Evolutionary conservation across 176 grass and related monocot species (phyloP).

Genomic region (Calamus simplicifolius): DNA sequence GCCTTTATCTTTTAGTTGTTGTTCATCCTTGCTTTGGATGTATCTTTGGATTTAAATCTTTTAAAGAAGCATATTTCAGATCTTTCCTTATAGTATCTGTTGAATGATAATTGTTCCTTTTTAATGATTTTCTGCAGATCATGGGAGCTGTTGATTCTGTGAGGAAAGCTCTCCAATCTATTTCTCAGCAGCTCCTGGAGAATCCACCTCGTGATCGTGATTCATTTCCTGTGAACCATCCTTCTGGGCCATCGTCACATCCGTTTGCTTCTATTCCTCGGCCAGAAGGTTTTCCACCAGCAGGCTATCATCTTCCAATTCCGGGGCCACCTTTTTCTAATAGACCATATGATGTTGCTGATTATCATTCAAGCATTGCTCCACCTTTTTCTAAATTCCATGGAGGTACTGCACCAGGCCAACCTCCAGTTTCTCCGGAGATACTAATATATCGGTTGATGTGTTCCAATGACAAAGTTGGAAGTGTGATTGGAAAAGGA

Average conservation of each 20-base stretch:
- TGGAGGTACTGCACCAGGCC: conserved; percentile 36
- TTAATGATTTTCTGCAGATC: conserved; percentile 37
- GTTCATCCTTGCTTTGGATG: no score
- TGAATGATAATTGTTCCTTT: no score
- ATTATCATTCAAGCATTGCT: conserved; percentile 33
- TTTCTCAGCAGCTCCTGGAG: conserved; percentile 56
- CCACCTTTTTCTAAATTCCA: conserved; percentile 36
- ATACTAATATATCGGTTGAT: conserved; percentile 59
- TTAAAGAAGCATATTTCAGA: no score
- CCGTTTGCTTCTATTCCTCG: conserved; percentile 18
- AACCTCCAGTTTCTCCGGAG: conserved; percentile 40
- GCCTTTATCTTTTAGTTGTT: no score
- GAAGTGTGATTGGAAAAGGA: conserved; percentile 78
- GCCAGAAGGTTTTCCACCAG: conserved; percentile 42
- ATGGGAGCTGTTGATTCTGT: conserved; percentile 64
- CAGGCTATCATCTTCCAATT: conserved; percentile 37
- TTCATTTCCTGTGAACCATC: conserved; percentile 16
- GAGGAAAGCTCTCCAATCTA: conserved; percentile 56
- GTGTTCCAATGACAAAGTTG: conserved; percentile 77
- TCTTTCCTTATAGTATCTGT: no score
- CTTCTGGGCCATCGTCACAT: conserved; percentile 41
- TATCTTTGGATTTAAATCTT: no score
- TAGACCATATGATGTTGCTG: conserved; percentile 31
- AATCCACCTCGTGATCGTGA: conserved; percentile 55
- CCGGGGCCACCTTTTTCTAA: conserved; percentile 43